Evolutionary conservation across 768 basidiomycete genomes (phyloP).

Genomic region (Cystofilobasidium capitatum): DNA sequence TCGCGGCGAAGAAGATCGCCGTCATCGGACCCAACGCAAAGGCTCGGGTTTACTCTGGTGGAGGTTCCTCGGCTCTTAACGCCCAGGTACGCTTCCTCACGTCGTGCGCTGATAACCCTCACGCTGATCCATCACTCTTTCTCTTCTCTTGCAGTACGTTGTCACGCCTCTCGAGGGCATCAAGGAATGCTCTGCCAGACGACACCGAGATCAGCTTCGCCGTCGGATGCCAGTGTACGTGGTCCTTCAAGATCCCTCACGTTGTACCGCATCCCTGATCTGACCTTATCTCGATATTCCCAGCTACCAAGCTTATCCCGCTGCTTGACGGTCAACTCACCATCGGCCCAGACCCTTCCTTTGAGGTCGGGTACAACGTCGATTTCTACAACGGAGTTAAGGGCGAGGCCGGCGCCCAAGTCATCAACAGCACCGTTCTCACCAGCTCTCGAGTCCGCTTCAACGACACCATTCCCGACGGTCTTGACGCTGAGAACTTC

Average conservation of each 20-base stretch:
- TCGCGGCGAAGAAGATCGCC: conserved; percentile 31
- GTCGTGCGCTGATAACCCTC: no score
- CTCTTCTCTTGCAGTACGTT: no score
- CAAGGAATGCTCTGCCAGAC: neutral
- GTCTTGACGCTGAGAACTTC: neutral
- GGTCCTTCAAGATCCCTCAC: neutral
- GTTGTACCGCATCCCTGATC: neutral
- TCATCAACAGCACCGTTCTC: neutral
- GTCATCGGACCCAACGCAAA: conserved; percentile 31
- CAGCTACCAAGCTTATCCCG: conserved; percentile 8
- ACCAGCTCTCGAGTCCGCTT: neutral
- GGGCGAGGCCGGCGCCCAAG: neutral
- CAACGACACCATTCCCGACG: neutral
- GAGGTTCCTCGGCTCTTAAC: conserved; percentile 1
- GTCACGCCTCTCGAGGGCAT: neutral
- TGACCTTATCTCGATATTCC: no score
- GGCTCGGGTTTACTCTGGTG: neutral
- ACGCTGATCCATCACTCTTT: no score
- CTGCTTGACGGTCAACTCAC: neutral
- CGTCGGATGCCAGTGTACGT: conserved; percentile 12
- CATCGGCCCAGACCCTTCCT: no score
- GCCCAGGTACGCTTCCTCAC: no score
- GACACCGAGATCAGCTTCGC: conserved; percentile 18
- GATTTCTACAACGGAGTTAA: neutral
- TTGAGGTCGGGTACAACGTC: neutral